phyloP scores from a whole-genome alignment of 2,329 filamentous ascomycete genomes.

The Ciborinia camelliae region DNA sequence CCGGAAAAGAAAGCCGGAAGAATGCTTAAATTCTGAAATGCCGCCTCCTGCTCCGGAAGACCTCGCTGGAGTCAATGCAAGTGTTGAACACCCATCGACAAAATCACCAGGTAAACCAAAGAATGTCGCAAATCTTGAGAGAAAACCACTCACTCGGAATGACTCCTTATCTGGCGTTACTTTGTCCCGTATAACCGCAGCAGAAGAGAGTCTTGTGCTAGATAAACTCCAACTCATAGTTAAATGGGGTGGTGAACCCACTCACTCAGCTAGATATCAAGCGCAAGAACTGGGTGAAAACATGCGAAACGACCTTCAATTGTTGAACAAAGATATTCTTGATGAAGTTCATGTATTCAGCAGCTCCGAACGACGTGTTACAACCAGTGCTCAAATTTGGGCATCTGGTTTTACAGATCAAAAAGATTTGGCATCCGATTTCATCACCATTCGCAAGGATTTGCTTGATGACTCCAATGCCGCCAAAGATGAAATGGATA shows the following conservation, averaged over 20 bases:
- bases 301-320: conserved; percentile 88
- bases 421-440: conserved; percentile 79
- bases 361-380: conserved; percentile 91
- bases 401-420: conserved; percentile 82
- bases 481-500: conserved; percentile 98
- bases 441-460: conserved; percentile 89
- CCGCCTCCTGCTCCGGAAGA: conserved; percentile 4
- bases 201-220: conserved; percentile 85
- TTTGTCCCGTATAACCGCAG: conserved; percentile 89
- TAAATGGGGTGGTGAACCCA: conserved; percentile 98
- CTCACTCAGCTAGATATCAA: conserved; percentile 94
- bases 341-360: conserved; percentile 94
- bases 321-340: conserved; percentile 88
- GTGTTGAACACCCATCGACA: background rate
- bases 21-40: conserved; percentile 32
- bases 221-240: conserved; percentile 97
- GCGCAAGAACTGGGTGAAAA: conserved; percentile 91
- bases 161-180: conserved; percentile 88
- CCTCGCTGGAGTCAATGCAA: background rate
- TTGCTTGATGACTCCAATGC: conserved; percentile 96
- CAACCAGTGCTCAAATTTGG: conserved; percentile 95
- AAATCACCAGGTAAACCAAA: conserved; percentile 20
- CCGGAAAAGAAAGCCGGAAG: conserved; percentile 74
- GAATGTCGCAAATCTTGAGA: conserved; percentile 30
- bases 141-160: conserved; percentile 59